Evolutionary conservation across 805 yeast species (phyloP).

Genomic region (Ogataea methylovora): DNA sequence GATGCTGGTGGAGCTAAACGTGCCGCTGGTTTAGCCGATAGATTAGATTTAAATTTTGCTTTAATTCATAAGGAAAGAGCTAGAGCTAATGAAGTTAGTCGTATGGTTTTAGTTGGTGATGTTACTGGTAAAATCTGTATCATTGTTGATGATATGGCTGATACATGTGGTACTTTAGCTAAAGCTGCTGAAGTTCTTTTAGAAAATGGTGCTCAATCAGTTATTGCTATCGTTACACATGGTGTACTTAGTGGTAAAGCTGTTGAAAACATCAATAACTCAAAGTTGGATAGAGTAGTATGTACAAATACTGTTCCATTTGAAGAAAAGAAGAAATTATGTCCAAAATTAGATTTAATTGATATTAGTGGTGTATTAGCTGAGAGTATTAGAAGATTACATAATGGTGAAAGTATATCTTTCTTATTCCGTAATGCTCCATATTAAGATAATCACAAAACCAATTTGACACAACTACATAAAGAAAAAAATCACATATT

Average conservation of each 20-base stretch:
- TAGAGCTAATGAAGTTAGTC: conserved; percentile 73
- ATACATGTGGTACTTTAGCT: conserved; percentile 79
- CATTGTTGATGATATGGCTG: conserved; percentile 85
- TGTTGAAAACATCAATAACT: conserved; percentile 58
- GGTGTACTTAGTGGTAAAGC: conserved; percentile 76
- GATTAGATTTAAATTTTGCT: conserved; percentile 73
- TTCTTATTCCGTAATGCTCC: conserved; percentile 71
- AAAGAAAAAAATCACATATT: background rate
- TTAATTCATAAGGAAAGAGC: conserved; percentile 81
- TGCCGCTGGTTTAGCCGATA: conserved; percentile 80
- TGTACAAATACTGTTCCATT: conserved; percentile 80
- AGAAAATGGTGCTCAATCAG: conserved; percentile 61
- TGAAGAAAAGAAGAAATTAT: conserved; percentile 48
- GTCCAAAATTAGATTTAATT: conserved; percentile 59
- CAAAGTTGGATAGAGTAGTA: conserved; percentile 60
- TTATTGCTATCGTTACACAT: conserved; percentile 77
- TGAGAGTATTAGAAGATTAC: conserved; percentile 77
- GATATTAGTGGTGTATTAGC: conserved; percentile 72
- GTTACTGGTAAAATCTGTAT: conserved; percentile 69
- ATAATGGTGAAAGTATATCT: conserved; percentile 81
- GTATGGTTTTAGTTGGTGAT: conserved; percentile 84
- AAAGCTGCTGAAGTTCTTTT: conserved; percentile 74
- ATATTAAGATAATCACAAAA: conserved; percentile 15
- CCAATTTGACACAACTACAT: background rate
- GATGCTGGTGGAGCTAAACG: conserved; percentile 91